Evolutionary conservation across 2,329 filamentous ascomycete genomes (phyloP).

Genomic region (Arthrobotrys sphaeroides): DNA sequence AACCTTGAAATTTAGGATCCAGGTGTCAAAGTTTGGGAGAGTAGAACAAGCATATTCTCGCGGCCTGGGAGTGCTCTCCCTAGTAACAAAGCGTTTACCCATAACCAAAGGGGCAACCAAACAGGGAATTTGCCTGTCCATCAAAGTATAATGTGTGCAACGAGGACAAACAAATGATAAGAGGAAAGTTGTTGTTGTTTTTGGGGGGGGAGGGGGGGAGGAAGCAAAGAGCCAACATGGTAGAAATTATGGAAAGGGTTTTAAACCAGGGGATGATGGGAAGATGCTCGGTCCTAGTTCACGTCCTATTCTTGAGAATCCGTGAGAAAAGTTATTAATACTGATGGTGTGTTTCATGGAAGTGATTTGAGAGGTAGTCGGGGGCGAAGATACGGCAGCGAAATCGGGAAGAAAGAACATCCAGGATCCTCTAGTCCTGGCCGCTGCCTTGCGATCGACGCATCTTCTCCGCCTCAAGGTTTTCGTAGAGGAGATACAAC

Average conservation of each 20-base stretch:
- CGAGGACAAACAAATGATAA: background rate
- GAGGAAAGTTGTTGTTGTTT: too few relatives aligned
- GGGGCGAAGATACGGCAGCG: conserved; percentile 49
- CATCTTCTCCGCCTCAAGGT: conserved; percentile 98
- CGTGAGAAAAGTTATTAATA: conserved; percentile 20
- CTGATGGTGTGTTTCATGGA: conserved; percentile 21
- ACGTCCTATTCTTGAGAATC: background rate
- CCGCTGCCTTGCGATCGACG: conserved; percentile 81
- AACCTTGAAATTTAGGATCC: conserved; percentile 20
- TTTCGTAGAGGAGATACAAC: conserved; percentile 95
- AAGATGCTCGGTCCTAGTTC: background rate
- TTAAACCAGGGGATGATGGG: background rate
- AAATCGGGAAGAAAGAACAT: conserved; percentile 54
- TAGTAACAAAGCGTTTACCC: conserved; percentile 14
- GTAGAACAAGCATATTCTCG: conserved; percentile 4
- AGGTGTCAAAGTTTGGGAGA: conserved; percentile 34
- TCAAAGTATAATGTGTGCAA: conserved; percentile 12
- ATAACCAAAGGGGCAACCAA: conserved; percentile 5
- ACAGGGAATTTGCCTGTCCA: conserved; percentile 12
- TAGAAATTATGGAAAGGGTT: background rate
- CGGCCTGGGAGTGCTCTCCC: background rate
- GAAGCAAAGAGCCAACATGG: background rate
- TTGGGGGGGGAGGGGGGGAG: background rate
- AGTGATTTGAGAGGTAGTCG: conserved; percentile 25
- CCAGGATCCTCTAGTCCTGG: conserved; percentile 64